These are phyloP conservation scores for Colletotrichum siamense DNA, from an alignment of 2,329 filamentous ascomycete species.

Conservation along the genomic window DNA sequence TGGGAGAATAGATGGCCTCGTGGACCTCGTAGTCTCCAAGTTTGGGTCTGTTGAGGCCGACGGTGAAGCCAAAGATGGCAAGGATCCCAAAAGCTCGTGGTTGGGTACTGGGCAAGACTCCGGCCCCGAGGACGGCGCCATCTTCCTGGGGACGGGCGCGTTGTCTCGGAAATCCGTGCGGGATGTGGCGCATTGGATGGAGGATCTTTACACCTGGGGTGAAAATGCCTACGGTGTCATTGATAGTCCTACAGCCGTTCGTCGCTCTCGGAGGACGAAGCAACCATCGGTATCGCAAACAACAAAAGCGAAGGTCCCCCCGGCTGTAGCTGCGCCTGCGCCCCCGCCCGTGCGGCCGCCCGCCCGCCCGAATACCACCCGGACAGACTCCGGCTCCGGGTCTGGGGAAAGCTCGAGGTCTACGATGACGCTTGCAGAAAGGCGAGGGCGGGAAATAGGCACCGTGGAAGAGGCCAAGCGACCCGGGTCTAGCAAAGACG, in stretches of 20 bases:
- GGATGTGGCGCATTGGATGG: constrained; percentile 84
- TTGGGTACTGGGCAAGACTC: constrained; percentile 74
- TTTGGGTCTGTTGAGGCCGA: constrained; percentile 63
- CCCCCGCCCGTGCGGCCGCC: not conserved
- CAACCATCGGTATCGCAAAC: constrained; percentile 24
- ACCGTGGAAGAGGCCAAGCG: constrained; percentile 16
- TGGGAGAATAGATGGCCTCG: constrained; percentile 78
- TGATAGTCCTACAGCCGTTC: constrained; percentile 75
- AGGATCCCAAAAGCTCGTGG: constrained; percentile 57
- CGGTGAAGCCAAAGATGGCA: constrained; percentile 31
- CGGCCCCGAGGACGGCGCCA: constrained; percentile 77
- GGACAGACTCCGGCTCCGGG: constrained; percentile 6
- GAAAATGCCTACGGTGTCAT: constrained; percentile 84
- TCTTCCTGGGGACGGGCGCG: constrained; percentile 83
- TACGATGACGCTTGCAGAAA: constrained; percentile 19
- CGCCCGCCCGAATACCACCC: not conserved
- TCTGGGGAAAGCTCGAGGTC: constrained; percentile 10
- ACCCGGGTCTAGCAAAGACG: not conserved
- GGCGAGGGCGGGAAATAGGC: constrained; percentile 20
- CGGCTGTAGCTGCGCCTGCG: not conserved
- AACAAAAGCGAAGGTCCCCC: not conserved
- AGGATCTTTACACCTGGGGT: constrained; percentile 85
- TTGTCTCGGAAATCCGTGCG: constrained; percentile 74
- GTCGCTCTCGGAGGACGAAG: constrained; percentile 51
- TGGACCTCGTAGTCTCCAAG: constrained; percentile 86